These are phyloP conservation scores for Eucalyptus dawsonii DNA, from an alignment of 345 rosid species.

Conservation along the genomic window DNA sequence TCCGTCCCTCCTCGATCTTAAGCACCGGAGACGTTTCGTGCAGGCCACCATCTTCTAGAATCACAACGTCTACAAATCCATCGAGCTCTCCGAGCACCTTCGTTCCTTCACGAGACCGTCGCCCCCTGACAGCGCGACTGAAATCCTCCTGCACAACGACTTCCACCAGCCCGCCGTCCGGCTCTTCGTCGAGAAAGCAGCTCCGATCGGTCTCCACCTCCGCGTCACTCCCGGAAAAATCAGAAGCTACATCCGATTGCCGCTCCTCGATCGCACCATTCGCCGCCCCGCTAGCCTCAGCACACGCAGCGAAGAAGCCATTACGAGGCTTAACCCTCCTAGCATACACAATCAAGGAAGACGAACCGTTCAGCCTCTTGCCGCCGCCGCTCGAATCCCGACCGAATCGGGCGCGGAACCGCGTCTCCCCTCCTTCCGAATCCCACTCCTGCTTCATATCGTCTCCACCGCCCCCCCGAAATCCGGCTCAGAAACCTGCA, in stretches of 20 bases:
- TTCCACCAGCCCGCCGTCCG: constrained; percentile 7
- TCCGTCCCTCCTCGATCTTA: background rate
- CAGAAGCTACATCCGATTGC: background rate
- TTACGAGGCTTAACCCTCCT: constrained; percentile 32
- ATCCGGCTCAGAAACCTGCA: background rate
- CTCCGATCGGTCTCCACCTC: background rate
- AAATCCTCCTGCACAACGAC: constrained; percentile 10
- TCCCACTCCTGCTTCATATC: constrained; percentile 53
- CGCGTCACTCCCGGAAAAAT: background rate
- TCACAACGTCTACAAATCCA: constrained; percentile 5
- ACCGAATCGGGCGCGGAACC: constrained; percentile 11
- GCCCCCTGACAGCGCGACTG: constrained; percentile 2
- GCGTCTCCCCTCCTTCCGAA: constrained; percentile 11
- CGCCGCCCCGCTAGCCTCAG: background rate
- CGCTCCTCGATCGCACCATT: background rate
- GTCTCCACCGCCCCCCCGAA: background rate
- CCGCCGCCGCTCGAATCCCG: constrained; percentile 14
- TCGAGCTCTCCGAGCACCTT: background rate
- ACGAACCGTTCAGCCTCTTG: constrained; percentile 48
- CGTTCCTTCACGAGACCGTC: background rate
- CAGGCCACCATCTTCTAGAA: background rate
- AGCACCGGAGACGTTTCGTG: background rate
- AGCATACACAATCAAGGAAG: constrained; percentile 69
- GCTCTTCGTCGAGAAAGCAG: background rate
- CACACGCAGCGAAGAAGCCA: background rate